phyloP scores from a whole-genome alignment of 352 stramenopile species.

The Pythium myriotylum region DNA sequence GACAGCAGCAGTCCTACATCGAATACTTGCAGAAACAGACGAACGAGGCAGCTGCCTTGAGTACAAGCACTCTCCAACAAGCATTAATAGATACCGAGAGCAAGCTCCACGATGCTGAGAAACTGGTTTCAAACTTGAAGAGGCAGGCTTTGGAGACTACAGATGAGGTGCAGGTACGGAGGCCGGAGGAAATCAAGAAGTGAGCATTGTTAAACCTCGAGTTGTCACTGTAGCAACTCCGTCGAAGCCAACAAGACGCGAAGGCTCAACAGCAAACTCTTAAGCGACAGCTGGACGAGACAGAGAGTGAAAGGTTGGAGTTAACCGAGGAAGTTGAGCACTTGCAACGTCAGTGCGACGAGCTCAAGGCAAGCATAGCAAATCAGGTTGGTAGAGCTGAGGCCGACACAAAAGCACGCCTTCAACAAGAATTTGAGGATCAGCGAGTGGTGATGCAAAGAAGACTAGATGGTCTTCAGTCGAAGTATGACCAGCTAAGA shows the following conservation, averaged over 20 bases:
- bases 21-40: constrained; percentile 57
- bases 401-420: neutral
- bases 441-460: constrained; percentile 31
- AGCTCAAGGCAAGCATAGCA: constrained; percentile 20
- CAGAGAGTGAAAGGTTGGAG: constrained; percentile 32
- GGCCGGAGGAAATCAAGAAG: neutral
- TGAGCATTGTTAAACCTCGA: neutral
- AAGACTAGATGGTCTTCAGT: constrained; percentile 34
- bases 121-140: constrained; percentile 40
- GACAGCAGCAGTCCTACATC: constrained; percentile 44
- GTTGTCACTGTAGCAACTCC: constrained; percentile 2
- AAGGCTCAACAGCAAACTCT: constrained; percentile 13
- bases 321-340: constrained; percentile 32
- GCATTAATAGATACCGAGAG: constrained; percentile 32
- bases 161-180: constrained; percentile 45
- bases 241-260: constrained; percentile 17
- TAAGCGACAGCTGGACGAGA: constrained; percentile 22
- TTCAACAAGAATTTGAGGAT: constrained; percentile 26
- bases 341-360: constrained; percentile 25
- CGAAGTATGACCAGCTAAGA: constrained; percentile 20
- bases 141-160: constrained; percentile 35
- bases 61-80: constrained; percentile 31
- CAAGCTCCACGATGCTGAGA: constrained; percentile 45
- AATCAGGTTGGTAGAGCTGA: constrained; percentile 2
- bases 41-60: constrained; percentile 23